Evolutionary conservation across 2,329 filamentous ascomycete species (phyloP).

Genomic region (Xylariaceae sp.): DNA sequence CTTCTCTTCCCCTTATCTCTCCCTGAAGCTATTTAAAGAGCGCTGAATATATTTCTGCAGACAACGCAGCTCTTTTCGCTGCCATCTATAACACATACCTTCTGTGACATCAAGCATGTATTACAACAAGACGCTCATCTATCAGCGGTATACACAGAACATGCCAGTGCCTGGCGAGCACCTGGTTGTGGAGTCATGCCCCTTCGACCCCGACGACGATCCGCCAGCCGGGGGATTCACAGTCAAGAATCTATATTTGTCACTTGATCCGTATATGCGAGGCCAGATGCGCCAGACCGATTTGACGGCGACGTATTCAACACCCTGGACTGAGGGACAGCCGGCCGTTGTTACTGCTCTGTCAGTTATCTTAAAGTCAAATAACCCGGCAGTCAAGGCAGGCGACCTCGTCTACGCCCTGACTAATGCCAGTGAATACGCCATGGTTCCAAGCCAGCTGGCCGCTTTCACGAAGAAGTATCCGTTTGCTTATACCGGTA

Average conservation of each 20-base stretch:
- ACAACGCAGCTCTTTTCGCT: too few species aligned
- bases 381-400: conserved; percentile 35
- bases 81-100: too few species aligned
- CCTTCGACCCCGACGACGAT: conserved; percentile 61
- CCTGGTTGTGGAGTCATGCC: conserved; percentile 59
- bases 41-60: too few species aligned
- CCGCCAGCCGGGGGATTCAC: conserved; percentile 64
- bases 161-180: conserved; percentile 7
- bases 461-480: background rate
- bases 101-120: too few species aligned
- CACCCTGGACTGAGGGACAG: conserved; percentile 54
- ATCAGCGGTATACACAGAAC: conserved; percentile 1
- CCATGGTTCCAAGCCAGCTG: background rate
- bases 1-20: too few species aligned
- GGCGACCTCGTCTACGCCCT: conserved; percentile 5
- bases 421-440: conserved; percentile 5
- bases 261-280: conserved; percentile 82
- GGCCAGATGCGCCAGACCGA: conserved; percentile 66
- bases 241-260: conserved; percentile 67
- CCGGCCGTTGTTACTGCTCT: conserved; percentile 64
- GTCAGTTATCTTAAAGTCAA: conserved; percentile 67
- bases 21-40: too few species aligned
- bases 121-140: background rate
- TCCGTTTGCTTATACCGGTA: too few species aligned
- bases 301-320: conserved; percentile 61